Evolutionary conservation across 2,329 filamentous ascomycete species (phyloP), one percentile per base, ranked within the genome.

Genomic region (Epicoccum sorghinum): DNA sequence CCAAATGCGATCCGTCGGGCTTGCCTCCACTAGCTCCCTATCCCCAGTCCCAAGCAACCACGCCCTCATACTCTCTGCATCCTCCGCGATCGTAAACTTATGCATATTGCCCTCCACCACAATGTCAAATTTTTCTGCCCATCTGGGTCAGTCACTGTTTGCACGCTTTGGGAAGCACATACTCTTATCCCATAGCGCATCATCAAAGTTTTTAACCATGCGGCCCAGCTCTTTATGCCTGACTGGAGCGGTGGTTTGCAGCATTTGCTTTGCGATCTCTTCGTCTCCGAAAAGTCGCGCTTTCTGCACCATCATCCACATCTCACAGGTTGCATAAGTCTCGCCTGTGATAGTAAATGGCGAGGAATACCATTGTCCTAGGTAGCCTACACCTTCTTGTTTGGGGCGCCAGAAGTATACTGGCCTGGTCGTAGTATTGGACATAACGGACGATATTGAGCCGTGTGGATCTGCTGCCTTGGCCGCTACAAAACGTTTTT

Each of bases 301-400:
- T 54, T 80, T 79, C 14, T 73, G 65, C n/a, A 78, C 70, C 78
- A 79, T 80, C 78, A 80, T 80, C 75, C 75, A 79, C 76, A 78
- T 78, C 61, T 80, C 78, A 12, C 76, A 71, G 1, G 71, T 75
- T 4, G 59, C 57, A 56, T 79, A 79, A 1, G 47, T 44, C 52
- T 71, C 48, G 66, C 73, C 14, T 0, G 59, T 61, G 13, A 58
- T 2, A 0, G 32, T 58, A 52, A 86, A 88, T 2, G 78, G 71
- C 14, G 75, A 79, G 45, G 73, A 64, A 65, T 83, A 86, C 85
- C 85, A 89, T 72, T 89, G 86, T 0, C 81, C 85, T n/a, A 89
- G 77, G 71, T 80, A 86, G 36, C 83, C 84, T 29, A 80, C 45
- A n/a, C 32, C 55, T 30, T 66, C 47, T 33, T 64, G 42, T 30